These are phyloP conservation scores for Diospyros lotus DNA, from an alignment of 148 eudicot genomes.

Conservation along the genomic window DNA sequence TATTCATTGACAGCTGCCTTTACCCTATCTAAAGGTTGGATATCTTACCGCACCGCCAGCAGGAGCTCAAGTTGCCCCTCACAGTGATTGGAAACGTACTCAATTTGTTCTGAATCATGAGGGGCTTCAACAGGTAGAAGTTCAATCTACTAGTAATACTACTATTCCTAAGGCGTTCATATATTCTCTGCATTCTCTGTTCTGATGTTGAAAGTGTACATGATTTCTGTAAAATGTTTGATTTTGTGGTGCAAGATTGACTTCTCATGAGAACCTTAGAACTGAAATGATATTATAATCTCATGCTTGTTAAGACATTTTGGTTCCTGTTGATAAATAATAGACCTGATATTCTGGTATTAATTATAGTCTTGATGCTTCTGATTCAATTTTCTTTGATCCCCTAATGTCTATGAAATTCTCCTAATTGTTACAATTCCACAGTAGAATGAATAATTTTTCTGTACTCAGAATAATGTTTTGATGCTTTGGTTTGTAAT, in stretches of 20 bases:
- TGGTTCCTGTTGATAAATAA: not conserved
- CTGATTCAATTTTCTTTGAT: too few relatives aligned
- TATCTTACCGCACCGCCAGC: constrained; percentile 87
- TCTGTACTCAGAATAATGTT: too few relatives aligned
- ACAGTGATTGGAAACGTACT: constrained; percentile 80
- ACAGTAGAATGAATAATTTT: too few relatives aligned
- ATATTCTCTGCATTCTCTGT: constrained; percentile 1
- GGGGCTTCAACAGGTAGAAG: constrained; percentile 77
- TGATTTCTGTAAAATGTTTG: not conserved
- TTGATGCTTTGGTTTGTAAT: too few relatives aligned
- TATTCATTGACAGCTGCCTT: constrained; percentile 59
- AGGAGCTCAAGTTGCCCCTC: constrained; percentile 65
- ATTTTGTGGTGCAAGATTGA: not conserved
- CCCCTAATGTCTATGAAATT: too few relatives aligned
- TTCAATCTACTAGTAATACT: not conserved
- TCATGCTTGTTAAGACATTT: too few relatives aligned
- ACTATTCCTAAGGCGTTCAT: not conserved
- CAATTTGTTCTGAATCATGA: constrained; percentile 88
- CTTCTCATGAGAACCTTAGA: not conserved
- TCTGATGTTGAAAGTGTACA: not conserved
- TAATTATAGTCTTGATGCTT: not conserved
- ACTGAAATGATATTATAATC: too few relatives aligned
- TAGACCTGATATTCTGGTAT: not conserved
- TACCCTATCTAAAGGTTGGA: constrained; percentile 92
- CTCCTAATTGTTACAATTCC: too few relatives aligned